Conservation (phyloP, 1,284 basidiomycete species). For the Thelephora terrestris region DNA sequence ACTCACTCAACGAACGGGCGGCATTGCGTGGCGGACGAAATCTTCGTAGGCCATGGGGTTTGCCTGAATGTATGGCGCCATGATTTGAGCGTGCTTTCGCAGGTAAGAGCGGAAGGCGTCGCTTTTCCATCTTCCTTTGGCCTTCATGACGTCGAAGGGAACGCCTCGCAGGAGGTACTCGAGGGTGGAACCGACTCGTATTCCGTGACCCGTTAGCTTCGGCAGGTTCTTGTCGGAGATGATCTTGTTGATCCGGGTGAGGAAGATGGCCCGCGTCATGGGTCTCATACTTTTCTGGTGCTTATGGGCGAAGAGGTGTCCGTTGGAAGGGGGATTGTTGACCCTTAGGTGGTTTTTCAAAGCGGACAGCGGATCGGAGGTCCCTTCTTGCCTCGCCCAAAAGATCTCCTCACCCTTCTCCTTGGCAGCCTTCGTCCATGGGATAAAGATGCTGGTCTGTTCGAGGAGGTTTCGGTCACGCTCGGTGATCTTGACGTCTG, state of each 20-base stretch:
- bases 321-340: constrained; percentile 17
- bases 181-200: constrained; percentile 29
- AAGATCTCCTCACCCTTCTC: constrained; percentile 14
- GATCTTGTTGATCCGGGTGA: constrained; percentile 13
- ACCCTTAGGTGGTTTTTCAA: constrained; percentile 20
- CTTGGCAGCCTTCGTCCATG: constrained; percentile 19
- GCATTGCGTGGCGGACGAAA: constrained; percentile 13
- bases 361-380: constrained; percentile 18
- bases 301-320: constrained; percentile 8
- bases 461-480: constrained; percentile 11
- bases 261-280: constrained; percentile 21
- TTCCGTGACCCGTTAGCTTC: constrained; percentile 23
- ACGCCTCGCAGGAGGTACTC: constrained; percentile 27
- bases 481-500: constrained; percentile 7
- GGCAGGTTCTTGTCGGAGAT: constrained; percentile 10
- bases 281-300: constrained; percentile 10
- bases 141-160: constrained; percentile 26
- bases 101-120: constrained; percentile 21
- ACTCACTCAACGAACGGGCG: constrained; percentile 6
- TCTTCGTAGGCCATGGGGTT: constrained; percentile 11
- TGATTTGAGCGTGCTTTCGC: constrained; percentile 12
- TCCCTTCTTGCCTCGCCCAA: constrained; percentile 10
- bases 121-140: constrained; percentile 25
- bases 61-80: constrained; percentile 15
- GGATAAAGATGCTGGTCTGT: constrained; percentile 19